phyloP scores from a whole-genome alignment of 495 filamentous ascomycete genomes.

The Trichoderma reesei region DNA sequence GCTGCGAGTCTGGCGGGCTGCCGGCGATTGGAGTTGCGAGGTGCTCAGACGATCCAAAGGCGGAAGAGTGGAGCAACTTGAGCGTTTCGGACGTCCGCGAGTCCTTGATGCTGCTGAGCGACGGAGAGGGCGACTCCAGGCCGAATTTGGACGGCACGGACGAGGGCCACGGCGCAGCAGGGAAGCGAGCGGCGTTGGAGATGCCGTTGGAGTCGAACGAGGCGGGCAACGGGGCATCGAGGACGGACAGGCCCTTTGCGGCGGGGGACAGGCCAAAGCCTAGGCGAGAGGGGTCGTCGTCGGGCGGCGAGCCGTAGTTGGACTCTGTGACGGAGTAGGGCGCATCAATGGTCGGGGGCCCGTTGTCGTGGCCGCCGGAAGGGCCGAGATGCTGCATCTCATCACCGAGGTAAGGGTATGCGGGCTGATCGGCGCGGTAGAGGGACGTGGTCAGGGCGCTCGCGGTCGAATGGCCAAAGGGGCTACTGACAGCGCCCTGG shows the following conservation, averaged over 20 bases:
- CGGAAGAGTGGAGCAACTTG: slow-evolving; percentile 71
- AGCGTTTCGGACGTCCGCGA: slow-evolving; percentile 61
- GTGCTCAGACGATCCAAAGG: slow-evolving; percentile 55
- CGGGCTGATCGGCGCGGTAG: slow-evolving; percentile 55
- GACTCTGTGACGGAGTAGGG: slow-evolving; percentile 68
- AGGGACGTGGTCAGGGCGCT: slow-evolving; percentile 79
- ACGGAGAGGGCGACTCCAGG: slow-evolving; percentile 78
- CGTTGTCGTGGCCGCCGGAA: slow-evolving; percentile 28
- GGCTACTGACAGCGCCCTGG: slow-evolving; percentile 21
- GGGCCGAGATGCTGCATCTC: slow-evolving; percentile 30
- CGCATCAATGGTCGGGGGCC: slow-evolving; percentile 68
- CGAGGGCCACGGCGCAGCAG: slow-evolving; percentile 70
- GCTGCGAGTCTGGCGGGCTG: slow-evolving; percentile 52
- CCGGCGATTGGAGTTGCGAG: slow-evolving; percentile 41
- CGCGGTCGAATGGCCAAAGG: slow-evolving; percentile 36
- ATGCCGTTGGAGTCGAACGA: slow-evolving; percentile 97
- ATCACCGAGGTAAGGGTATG: slow-evolving; percentile 29
- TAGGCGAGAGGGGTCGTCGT: slow-evolving; percentile 50
- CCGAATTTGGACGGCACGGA: slow-evolving; percentile 91
- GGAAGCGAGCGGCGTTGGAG: slow-evolving; percentile 75
- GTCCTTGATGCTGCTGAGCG: slow-evolving; percentile 44
- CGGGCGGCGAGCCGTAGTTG: slow-evolving; percentile 78
- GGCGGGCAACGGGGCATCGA: slow-evolving; percentile 87
- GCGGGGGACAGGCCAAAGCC: slow-evolving; percentile 67
- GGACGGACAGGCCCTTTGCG: slow-evolving; percentile 61